Evolutionary conservation across 495 filamentous ascomycete genomes (phyloP).

Genomic region (Penicillium turbatum): DNA sequence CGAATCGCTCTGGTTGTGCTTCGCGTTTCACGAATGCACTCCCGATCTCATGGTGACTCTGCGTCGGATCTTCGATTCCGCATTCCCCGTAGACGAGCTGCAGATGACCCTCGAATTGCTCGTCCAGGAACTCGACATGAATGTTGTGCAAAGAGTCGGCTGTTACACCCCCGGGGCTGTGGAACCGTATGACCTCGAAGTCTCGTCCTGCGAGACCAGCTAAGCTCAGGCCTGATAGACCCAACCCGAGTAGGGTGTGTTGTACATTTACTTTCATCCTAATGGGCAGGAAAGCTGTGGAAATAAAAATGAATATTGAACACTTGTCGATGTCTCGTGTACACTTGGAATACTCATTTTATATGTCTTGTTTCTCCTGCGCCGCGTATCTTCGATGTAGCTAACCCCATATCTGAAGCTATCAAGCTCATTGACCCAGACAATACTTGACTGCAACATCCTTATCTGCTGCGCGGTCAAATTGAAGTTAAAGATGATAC

Average conservation of each 20-base stretch:
- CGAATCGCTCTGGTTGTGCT: conserved; percentile 28
- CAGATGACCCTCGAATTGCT: conserved; percentile 23
- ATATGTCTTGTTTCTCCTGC: background rate
- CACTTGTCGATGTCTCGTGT: background rate
- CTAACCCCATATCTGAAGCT: background rate
- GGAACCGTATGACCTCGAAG: conserved; percentile 14
- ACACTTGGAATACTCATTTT: background rate
- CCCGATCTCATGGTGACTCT: conserved; percentile 29
- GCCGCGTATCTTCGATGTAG: background rate
- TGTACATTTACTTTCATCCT: conserved; percentile 4
- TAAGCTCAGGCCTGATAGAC: conserved; percentile 10
- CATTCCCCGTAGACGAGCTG: conserved; percentile 34
- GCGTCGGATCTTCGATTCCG: conserved; percentile 7
- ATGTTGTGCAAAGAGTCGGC: conserved; percentile 34
- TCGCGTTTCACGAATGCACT: conserved; percentile 25
- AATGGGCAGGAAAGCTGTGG: background rate
- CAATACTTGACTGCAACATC: too few species aligned
- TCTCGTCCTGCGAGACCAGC: conserved; percentile 13
- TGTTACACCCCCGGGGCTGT: conserved; percentile 14
- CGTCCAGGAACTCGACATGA: conserved; percentile 27
- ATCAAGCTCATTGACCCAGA: background rate
- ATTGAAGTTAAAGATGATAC: background rate
- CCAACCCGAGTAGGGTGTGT: conserved; percentile 12
- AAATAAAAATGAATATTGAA: background rate
- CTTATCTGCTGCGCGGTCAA: background rate